Evolutionary conservation across 139 green algal species (phyloP).

Genomic region (Ettlia oleoabundans): DNA sequence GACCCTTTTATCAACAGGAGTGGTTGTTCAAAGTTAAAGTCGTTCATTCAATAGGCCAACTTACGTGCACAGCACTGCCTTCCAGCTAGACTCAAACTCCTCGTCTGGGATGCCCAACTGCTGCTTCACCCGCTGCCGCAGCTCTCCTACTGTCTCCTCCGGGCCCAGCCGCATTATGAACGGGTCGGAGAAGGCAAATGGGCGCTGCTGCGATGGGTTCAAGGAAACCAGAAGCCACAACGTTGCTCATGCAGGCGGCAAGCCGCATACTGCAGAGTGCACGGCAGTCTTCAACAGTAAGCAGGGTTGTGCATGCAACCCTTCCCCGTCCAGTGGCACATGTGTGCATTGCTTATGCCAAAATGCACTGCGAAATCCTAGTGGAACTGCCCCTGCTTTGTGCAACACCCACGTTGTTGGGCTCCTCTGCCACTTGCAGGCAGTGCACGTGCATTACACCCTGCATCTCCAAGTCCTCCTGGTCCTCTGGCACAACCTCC

Average conservation of each 20-base stretch:
- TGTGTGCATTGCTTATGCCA: too few species aligned
- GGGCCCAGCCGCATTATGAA: conserved; percentile 80
- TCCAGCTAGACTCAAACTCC: conserved; percentile 87
- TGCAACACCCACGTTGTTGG: conserved; percentile 29
- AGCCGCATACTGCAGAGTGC: neutral
- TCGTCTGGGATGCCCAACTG: conserved; percentile 80
- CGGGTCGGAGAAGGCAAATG: conserved; percentile 85
- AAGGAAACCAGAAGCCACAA: too few species aligned
- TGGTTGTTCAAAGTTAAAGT: too few species aligned
- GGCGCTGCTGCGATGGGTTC: conserved; percentile 4
- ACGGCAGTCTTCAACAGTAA: neutral
- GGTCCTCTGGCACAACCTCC: conserved; percentile 76
- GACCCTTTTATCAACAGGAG: too few species aligned
- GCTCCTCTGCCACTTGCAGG: conserved; percentile 40
- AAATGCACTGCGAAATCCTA: neutral
- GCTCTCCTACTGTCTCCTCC: conserved; percentile 78
- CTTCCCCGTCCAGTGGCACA: too few species aligned
- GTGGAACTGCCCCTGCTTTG: too few species aligned
- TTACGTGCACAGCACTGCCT: conserved; percentile 62
- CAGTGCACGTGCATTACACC: conserved; percentile 39
- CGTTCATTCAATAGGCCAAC: too few species aligned
- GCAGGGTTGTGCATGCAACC: too few species aligned
- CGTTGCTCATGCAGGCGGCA: too few species aligned
- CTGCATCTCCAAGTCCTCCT: conserved; percentile 49
- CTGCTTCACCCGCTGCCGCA: conserved; percentile 62